phyloP scores from a whole-genome alignment of 2,329 filamentous ascomycete species.

The Fusarium floridanum region DNA sequence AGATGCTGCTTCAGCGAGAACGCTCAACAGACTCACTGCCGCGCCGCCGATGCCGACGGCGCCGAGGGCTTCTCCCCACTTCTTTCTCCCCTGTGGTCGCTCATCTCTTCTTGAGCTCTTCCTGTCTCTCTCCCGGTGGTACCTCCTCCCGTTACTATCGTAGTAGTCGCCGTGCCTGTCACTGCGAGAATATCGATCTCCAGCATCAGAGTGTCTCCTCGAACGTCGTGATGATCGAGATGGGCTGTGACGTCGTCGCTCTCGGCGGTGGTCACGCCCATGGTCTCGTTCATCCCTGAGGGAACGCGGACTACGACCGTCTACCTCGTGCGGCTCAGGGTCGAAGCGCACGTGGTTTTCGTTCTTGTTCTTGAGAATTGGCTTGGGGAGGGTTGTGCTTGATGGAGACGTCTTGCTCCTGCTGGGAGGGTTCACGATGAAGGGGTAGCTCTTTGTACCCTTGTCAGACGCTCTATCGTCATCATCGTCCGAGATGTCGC shows the following conservation, averaged over 20 bases:
- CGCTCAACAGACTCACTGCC: constrained; percentile 69
- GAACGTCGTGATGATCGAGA: constrained; percentile 40
- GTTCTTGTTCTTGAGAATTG: constrained; percentile 73
- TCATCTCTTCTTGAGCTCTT: constrained; percentile 55
- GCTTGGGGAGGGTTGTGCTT: constrained; percentile 61
- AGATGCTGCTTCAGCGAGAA: constrained; percentile 68
- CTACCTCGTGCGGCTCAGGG: constrained; percentile 61
- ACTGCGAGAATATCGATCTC: constrained; percentile 41
- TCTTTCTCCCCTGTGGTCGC: constrained; percentile 57
- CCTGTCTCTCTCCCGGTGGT: constrained; percentile 56
- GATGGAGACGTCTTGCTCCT: constrained; percentile 52
- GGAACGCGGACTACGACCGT: constrained; percentile 46
- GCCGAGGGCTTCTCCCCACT: constrained; percentile 66
- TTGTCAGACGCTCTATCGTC: constrained; percentile 50
- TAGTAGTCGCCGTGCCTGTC: constrained; percentile 54
- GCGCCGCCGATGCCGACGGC: constrained; percentile 72
- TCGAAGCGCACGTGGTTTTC: constrained; percentile 69
- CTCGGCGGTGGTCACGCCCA: constrained; percentile 39
- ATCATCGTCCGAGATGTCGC: constrained; percentile 50
- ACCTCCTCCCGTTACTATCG: constrained; percentile 48
- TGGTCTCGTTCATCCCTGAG: constrained; percentile 52
- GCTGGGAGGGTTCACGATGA: constrained; percentile 54
- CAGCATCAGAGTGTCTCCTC: constrained; percentile 46
- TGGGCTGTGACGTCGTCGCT: constrained; percentile 35
- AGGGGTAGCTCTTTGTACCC: constrained; percentile 51